These are phyloP conservation scores for Thalassiosira ordinaria DNA, from an alignment of 352 stramenopile species.

Conservation along the genomic window DNA sequence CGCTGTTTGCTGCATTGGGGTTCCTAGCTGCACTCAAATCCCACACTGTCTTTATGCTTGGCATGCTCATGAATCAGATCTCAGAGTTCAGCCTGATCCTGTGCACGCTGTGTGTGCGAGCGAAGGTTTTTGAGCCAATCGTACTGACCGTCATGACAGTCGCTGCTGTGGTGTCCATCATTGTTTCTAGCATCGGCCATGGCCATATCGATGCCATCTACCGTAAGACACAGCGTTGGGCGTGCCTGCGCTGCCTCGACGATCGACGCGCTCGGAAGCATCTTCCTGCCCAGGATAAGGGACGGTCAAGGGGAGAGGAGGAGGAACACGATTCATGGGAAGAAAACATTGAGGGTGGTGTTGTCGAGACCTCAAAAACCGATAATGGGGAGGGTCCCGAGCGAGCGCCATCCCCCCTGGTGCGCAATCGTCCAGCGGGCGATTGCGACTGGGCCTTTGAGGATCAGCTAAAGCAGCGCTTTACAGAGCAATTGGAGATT, in stretches of 20 bases:
- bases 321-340: too few species aligned
- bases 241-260: slow-evolving; percentile 19
- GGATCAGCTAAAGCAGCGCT: slow-evolving; percentile 11
- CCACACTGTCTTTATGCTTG: slow-evolving; percentile 19
- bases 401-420: not conserved
- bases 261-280: not conserved
- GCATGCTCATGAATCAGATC: slow-evolving; percentile 18
- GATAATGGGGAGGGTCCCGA: too few species aligned
- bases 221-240: not conserved
- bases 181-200: slow-evolving; percentile 5
- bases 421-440: not conserved
- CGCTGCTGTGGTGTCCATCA: slow-evolving; percentile 12
- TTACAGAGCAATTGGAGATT: slow-evolving; percentile 16
- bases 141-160: slow-evolving; percentile 19
- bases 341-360: too few species aligned
- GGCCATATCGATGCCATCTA: slow-evolving; percentile 16
- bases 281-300: too few species aligned
- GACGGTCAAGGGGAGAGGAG: too few species aligned
- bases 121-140: slow-evolving; percentile 1
- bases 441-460: not conserved
- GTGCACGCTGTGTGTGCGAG: slow-evolving; percentile 15
- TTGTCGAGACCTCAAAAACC: too few species aligned
- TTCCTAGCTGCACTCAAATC: not conserved
- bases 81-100: slow-evolving; percentile 17
- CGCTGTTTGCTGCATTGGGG: slow-evolving; percentile 3